Evolutionary conservation across 2,329 filamentous ascomycete genomes (phyloP).

Genomic region (Metarhizium guizhouense): DNA sequence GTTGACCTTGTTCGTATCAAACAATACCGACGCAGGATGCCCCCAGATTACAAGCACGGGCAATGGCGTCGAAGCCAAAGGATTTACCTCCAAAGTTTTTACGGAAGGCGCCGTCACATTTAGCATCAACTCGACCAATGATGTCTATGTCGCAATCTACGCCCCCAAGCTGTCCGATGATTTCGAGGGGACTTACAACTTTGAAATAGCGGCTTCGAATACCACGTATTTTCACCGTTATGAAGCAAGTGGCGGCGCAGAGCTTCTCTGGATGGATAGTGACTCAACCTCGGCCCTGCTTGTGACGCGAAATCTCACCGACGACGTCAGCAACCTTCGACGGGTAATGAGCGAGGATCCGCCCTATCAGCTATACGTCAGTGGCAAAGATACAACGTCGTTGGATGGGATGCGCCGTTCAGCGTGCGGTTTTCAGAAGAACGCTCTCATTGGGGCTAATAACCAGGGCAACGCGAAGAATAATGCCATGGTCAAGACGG

Average conservation of each 20-base stretch:
- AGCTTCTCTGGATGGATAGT: conserved; percentile 74
- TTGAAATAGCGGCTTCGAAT: conserved; percentile 74
- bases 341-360: conserved; percentile 39
- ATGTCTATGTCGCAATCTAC: conserved; percentile 68
- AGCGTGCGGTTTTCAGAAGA: conserved; percentile 67
- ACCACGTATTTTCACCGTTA: conserved; percentile 67
- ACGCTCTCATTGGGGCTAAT: conserved; percentile 53
- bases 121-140: conserved; percentile 49
- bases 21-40: conserved; percentile 22
- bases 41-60: conserved; percentile 14
- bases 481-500: conserved; percentile 34
- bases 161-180: conserved; percentile 55
- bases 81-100: conserved; percentile 31
- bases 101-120: conserved; percentile 61
- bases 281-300: conserved; percentile 73
- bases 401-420: conserved; percentile 68
- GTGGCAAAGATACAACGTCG: conserved; percentile 47
- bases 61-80: conserved; percentile 19
- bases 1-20: conserved; percentile 70
- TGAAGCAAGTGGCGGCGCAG: conserved; percentile 30
- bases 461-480: conserved; percentile 35
- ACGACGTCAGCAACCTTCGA: conserved; percentile 45
- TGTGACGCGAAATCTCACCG: conserved; percentile 65
- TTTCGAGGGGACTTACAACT: conserved; percentile 63
- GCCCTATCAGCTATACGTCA: conserved; percentile 72